Evolutionary conservation across 768 basidiomycete genomes (phyloP).

Genomic region (Calocybe gangraenosa): DNA sequence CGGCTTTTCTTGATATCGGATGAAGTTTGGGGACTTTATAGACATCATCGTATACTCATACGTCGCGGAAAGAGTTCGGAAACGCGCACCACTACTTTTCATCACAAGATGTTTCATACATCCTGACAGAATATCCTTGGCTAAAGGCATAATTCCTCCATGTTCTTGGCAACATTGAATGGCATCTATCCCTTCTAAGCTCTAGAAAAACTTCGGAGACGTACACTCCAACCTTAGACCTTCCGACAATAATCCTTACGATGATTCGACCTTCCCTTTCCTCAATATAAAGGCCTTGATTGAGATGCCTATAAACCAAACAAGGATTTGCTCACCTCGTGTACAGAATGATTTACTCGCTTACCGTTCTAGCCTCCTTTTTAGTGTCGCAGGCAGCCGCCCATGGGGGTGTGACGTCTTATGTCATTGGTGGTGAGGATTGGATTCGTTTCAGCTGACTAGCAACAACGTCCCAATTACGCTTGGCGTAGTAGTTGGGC

Average conservation of each 20-base stretch:
- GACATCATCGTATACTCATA: neutral
- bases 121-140: neutral
- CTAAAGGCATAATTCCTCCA: neutral
- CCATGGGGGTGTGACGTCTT: conserved; percentile 35
- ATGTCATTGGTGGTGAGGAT: conserved; percentile 25
- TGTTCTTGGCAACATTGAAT: conserved; percentile 4
- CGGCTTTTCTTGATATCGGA: too few species aligned
- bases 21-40: too few species aligned
- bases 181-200: conserved; percentile 2
- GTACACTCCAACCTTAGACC: neutral
- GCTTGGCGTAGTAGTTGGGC: conserved; percentile 20
- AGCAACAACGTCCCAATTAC: conserved; percentile 40
- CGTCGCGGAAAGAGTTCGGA: conserved; percentile 7
- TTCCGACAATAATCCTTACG: conserved; percentile 12
- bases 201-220: conserved; percentile 14
- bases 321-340: neutral
- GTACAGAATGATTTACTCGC: conserved; percentile 13
- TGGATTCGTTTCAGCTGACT: conserved; percentile 5
- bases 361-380: conserved; percentile 24
- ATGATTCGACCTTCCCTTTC: conserved; percentile 16
- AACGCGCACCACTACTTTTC: neutral
- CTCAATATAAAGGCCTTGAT: neutral
- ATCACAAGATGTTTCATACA: conserved; percentile 7
- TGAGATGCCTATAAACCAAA: neutral
- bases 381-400: conserved; percentile 27